A percentile compares a stretch with the other conserved stretches of the same genome.
Conservation (phyloP, 2,329 filamentous ascomycete species). For the Calonectria pauciramosa region DNA sequence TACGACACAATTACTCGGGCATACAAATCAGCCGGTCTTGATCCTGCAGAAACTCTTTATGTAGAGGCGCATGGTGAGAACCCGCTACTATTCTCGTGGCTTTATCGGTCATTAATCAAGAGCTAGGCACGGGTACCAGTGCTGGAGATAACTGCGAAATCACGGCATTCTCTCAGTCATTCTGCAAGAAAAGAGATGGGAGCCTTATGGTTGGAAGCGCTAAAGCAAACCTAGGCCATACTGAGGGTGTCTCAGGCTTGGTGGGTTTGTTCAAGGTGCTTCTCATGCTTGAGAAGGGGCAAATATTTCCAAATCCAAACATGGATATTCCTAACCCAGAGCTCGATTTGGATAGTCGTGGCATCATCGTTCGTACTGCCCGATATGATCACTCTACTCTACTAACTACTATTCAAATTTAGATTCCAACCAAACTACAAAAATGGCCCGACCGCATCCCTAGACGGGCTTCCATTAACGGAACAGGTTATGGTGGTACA, state of each 20-base stretch:
- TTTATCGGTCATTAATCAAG: not conserved
- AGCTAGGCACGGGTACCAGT: not conserved
- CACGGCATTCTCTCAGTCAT: not conserved
- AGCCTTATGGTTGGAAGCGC: not conserved
- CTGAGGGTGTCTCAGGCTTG: not conserved
- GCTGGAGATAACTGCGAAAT: slow-evolving; percentile 1
- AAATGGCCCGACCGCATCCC: not conserved
- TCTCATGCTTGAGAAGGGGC: not conserved
- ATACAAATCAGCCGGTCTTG: not conserved
- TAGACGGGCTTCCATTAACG: not conserved
- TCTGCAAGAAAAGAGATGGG: not conserved
- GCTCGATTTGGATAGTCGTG: not conserved
- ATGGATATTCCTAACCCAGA: not conserved
- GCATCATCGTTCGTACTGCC: not conserved
- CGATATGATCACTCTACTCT: not conserved
- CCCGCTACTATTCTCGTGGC: not conserved
- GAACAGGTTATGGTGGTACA: not conserved
- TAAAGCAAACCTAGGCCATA: slow-evolving; percentile 2
- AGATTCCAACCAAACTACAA: not conserved
- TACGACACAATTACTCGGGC: not conserved
- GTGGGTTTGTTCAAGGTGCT: not conserved
- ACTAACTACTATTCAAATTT: not conserved
- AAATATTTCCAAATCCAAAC: not conserved
- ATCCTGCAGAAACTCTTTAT: not conserved
- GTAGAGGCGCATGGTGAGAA: not conserved